These are phyloP conservation scores for Quercus phellos DNA, from an alignment of 331 rosid species.

Conservation along the genomic window DNA sequence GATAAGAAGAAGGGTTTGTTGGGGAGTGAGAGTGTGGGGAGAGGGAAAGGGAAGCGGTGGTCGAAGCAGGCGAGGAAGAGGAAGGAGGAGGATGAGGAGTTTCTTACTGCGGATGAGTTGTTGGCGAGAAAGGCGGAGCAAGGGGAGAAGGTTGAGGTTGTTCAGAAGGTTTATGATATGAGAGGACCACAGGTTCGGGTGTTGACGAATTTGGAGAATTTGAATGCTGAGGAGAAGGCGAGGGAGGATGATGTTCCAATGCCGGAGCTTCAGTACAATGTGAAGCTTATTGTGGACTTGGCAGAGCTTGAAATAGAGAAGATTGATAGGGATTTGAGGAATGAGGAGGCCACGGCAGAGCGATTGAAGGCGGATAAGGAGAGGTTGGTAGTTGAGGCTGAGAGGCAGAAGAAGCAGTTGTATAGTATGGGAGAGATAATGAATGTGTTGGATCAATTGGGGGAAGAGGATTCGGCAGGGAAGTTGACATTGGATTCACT, in stretches of 20 bases:
- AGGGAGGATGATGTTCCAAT: slow-evolving; percentile 73
- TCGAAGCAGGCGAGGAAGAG: slow-evolving; percentile 45
- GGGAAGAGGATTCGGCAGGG: slow-evolving; percentile 56
- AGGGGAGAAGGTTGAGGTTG: slow-evolving; percentile 44
- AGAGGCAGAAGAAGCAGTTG: slow-evolving; percentile 64
- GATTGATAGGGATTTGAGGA: slow-evolving; percentile 77
- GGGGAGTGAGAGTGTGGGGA: slow-evolving; percentile 21
- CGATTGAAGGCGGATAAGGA: slow-evolving; percentile 72
- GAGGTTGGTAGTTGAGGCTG: slow-evolving; percentile 53
- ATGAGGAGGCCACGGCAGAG: slow-evolving; percentile 70
- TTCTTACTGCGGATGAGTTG: slow-evolving; percentile 75
- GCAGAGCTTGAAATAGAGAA: slow-evolving; percentile 83
- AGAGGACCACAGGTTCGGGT: slow-evolving; percentile 88
- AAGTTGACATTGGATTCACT: slow-evolving; percentile 68
- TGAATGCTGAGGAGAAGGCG: slow-evolving; percentile 86
- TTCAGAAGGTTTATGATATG: slow-evolving; percentile 84
- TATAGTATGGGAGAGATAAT: slow-evolving; percentile 53
- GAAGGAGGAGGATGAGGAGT: slow-evolving; percentile 42
- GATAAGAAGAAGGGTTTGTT: slow-evolving; percentile 29
- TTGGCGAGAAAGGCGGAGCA: slow-evolving; percentile 78
- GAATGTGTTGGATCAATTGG: slow-evolving; percentile 48
- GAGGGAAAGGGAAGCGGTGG: slow-evolving; percentile 52
- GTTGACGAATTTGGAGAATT: slow-evolving; percentile 71
- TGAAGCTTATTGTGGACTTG: slow-evolving; percentile 62
- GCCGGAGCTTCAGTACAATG: slow-evolving; percentile 92